phyloP scores from a whole-genome alignment of 768 basidiomycete genomes.

The Thelephora aurantiotincta region DNA sequence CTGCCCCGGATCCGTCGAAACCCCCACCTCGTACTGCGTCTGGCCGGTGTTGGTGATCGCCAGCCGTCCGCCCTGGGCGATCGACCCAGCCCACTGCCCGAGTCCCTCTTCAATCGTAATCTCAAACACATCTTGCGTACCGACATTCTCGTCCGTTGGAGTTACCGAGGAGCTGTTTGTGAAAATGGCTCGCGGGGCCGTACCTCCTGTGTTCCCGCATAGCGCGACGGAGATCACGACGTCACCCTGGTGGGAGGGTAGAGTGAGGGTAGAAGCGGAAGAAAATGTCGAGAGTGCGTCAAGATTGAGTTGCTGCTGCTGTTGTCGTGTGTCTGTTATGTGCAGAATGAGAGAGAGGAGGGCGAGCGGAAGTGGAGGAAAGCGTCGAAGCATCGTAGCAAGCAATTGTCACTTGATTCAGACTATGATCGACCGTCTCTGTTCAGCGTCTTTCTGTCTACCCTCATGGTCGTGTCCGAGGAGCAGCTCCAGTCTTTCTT shows the following conservation, averaged over 20 bases:
- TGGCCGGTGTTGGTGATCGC: slow-evolving; percentile 27
- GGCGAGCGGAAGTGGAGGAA: too few species aligned
- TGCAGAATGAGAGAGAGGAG: neutral
- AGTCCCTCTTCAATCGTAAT: slow-evolving; percentile 30
- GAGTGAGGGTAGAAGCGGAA: slow-evolving; percentile 11
- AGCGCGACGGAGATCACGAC: slow-evolving; percentile 20
- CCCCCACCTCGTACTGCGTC: slow-evolving; percentile 41
- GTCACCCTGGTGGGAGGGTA: slow-evolving; percentile 14
- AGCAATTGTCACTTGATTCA: too few species aligned
- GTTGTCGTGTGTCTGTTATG: neutral
- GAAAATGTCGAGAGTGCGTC: slow-evolving; percentile 5
- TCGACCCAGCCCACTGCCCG: slow-evolving; percentile 36
- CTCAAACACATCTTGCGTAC: slow-evolving; percentile 30
- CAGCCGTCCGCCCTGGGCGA: slow-evolving; percentile 35
- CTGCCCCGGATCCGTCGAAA: slow-evolving; percentile 25
- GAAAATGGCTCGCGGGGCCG: slow-evolving; percentile 40
- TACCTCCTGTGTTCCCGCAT: slow-evolving; percentile 12
- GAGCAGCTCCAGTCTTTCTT: too few species aligned
- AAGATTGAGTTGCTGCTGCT: neutral
- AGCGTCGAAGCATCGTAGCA: too few species aligned
- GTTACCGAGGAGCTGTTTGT: slow-evolving; percentile 30
- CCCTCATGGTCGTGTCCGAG: too few species aligned
- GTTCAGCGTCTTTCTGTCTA: too few species aligned
- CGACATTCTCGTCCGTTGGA: slow-evolving; percentile 22
- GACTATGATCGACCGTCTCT: too few species aligned